These are phyloP conservation scores for Russula compacta DNA, from an alignment of 768 basidiomycete species.

Conservation along the genomic window DNA sequence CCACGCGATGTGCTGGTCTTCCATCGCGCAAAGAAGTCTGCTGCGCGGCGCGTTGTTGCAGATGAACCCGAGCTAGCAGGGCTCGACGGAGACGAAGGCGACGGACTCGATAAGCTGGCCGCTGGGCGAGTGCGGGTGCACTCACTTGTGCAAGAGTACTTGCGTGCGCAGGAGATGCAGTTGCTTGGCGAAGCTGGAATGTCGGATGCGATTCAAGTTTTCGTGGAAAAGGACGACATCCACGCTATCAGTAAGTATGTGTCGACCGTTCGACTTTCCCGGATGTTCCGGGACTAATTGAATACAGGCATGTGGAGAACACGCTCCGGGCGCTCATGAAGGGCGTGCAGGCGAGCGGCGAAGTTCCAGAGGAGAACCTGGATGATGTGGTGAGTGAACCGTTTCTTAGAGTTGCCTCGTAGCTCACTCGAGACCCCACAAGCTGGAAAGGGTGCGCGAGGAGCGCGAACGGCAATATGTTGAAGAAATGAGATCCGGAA, in stretches of 20 bases:
- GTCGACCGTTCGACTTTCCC: background rate
- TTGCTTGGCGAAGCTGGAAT: slow-evolving; percentile 83
- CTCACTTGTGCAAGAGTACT: slow-evolving; percentile 84
- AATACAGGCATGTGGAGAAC: slow-evolving; percentile 51
- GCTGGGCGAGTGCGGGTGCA: slow-evolving; percentile 76
- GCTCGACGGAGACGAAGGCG: slow-evolving; percentile 39
- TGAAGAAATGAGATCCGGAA: slow-evolving; percentile 35
- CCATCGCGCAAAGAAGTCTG: slow-evolving; percentile 66
- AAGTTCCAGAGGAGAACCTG: slow-evolving; percentile 62
- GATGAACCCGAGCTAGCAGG: slow-evolving; percentile 62
- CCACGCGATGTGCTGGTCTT: slow-evolving; percentile 90
- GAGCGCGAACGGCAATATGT: slow-evolving; percentile 55
- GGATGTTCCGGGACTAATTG: background rate
- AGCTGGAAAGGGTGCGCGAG: slow-evolving; percentile 67
- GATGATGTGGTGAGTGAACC: slow-evolving; percentile 53
- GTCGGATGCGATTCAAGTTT: slow-evolving; percentile 89
- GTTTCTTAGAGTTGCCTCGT: background rate
- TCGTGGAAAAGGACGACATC: slow-evolving; percentile 95
- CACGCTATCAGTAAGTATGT: slow-evolving; percentile 84
- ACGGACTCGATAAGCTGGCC: slow-evolving; percentile 24
- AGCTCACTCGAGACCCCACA: background rate
- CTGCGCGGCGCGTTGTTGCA: slow-evolving; percentile 46
- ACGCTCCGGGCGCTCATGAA: slow-evolving; percentile 56
- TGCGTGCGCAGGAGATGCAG: slow-evolving; percentile 88
- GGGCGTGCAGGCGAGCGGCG: slow-evolving; percentile 54